phyloP scores from a whole-genome alignment of 2,329 filamentous ascomycete species.

The Daldinia eschscholtzii region DNA sequence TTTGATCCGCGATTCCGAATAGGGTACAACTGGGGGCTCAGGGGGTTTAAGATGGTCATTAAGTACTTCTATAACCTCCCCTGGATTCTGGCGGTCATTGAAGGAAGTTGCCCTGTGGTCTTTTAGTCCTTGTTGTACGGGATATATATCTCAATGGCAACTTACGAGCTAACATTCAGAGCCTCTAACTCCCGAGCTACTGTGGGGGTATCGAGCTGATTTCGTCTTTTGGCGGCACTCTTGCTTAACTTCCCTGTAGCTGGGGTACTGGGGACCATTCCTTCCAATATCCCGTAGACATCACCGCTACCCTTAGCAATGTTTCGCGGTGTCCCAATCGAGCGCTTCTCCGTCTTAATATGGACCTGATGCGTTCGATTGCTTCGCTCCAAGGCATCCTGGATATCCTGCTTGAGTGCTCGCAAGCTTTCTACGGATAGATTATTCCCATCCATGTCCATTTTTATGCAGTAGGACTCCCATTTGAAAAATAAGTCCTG shows the following conservation, averaged over 20 bases:
- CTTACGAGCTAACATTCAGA: slow-evolving; percentile 57
- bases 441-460: slow-evolving; percentile 83
- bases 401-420: slow-evolving; percentile 87
- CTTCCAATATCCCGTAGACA: slow-evolving; percentile 87
- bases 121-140: slow-evolving; percentile 31
- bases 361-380: slow-evolving; percentile 73
- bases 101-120: slow-evolving; percentile 71
- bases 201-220: slow-evolving; percentile 61
- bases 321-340: slow-evolving; percentile 72
- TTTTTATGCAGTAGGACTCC: slow-evolving; percentile 97
- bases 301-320: slow-evolving; percentile 69
- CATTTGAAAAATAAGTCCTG: slow-evolving; percentile 98
- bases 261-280: slow-evolving; percentile 74
- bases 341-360: slow-evolving; percentile 72
- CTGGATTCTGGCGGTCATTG: slow-evolving; percentile 80
- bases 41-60: slow-evolving; percentile 78
- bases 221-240: slow-evolving; percentile 54
- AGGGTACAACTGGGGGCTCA: slow-evolving; percentile 78
- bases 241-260: slow-evolving; percentile 60
- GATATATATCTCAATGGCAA: slow-evolving; percentile 12
- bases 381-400: slow-evolving; percentile 84
- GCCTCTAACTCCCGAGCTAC: slow-evolving; percentile 59
- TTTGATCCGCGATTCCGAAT: slow-evolving; percentile 81
- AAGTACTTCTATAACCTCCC: slow-evolving; percentile 84
- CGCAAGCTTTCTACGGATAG: slow-evolving; percentile 78